Conservation (phyloP, 2,329 filamentous ascomycete genomes). For the Exophiala sp. region DNA sequence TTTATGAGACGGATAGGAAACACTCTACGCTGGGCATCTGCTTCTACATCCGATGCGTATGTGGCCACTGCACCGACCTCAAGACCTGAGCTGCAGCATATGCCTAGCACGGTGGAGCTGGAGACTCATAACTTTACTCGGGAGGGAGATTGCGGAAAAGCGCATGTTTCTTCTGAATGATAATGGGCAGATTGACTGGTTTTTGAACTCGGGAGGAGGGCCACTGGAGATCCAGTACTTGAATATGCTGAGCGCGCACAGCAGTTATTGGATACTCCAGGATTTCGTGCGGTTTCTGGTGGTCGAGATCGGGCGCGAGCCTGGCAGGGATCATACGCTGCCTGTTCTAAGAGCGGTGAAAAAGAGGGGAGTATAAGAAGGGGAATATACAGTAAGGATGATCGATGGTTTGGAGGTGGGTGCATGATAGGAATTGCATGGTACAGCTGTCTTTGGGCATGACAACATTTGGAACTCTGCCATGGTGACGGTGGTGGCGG, state of each 20-base stretch:
- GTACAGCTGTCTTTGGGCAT: neutral
- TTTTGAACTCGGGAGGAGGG: constrained; percentile 73
- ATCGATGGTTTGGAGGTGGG: neutral
- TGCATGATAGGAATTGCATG: too few species aligned
- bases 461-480: too few species aligned
- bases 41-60: constrained; percentile 46
- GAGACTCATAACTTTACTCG: constrained; percentile 92
- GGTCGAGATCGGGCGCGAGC: constrained; percentile 71
- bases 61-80: constrained; percentile 47
- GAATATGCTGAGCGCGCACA: constrained; percentile 94
- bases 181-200: constrained; percentile 93
- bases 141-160: constrained; percentile 85
- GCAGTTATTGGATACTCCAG: constrained; percentile 80
- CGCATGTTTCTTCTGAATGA: constrained; percentile 86
- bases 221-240: constrained; percentile 91
- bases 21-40: constrained; percentile 54
- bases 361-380: constrained; percentile 47
- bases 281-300: constrained; percentile 91
- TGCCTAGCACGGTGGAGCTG: constrained; percentile 72
- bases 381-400: constrained; percentile 15
- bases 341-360: constrained; percentile 50
- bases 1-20: constrained; percentile 60
- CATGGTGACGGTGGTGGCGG: too few species aligned
- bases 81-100: constrained; percentile 57
- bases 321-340: constrained; percentile 58